Percentiles rank a stretch among this genome's conserved stretches.
Conservation (phyloP, 805 yeast species). For the Pichia cabralensis region DNA sequence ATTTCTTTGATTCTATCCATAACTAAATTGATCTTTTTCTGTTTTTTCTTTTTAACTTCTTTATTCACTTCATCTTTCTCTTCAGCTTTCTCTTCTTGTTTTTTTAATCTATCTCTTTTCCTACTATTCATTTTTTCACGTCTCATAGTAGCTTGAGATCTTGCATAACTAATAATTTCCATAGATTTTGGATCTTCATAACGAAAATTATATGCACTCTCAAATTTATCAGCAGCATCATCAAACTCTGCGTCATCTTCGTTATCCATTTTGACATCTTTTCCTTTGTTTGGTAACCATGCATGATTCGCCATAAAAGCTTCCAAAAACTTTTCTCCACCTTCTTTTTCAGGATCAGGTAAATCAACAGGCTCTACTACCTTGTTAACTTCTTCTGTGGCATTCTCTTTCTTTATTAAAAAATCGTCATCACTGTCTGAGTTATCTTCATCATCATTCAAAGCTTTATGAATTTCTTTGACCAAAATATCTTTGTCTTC, state of each 20-base stretch:
- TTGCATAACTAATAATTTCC: constrained; percentile 89
- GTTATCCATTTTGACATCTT: constrained; percentile 29
- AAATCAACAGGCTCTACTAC: constrained; percentile 27
- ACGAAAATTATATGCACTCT: constrained; percentile 88
- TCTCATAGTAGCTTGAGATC: constrained; percentile 87
- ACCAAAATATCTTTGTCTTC: constrained; percentile 70
- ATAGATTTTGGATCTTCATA: constrained; percentile 88
- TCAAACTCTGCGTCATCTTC: constrained; percentile 85
- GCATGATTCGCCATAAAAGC: constrained; percentile 71
- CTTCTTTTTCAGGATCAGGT: constrained; percentile 66
- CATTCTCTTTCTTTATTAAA: constrained; percentile 47
- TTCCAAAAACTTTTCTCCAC: constrained; percentile 53
- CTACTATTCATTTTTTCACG: constrained; percentile 66
- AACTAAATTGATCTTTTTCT: constrained; percentile 65
- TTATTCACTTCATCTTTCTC: constrained; percentile 48
- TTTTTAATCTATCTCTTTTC: constrained; percentile 71
- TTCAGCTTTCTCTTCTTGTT: constrained; percentile 41
- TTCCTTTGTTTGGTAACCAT: constrained; percentile 76
- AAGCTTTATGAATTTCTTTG: constrained; percentile 65
- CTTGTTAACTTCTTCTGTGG: constrained; percentile 16
- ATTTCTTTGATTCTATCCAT: constrained; percentile 60
- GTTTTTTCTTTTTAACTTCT: constrained; percentile 60
- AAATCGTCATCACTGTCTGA: constrained; percentile 35
- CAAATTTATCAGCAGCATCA: constrained; percentile 83
- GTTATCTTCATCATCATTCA: constrained; percentile 37